phyloP scores from a whole-genome alignment of 2,329 filamentous ascomycete genomes.

The Cercospora zeae-maydis region DNA sequence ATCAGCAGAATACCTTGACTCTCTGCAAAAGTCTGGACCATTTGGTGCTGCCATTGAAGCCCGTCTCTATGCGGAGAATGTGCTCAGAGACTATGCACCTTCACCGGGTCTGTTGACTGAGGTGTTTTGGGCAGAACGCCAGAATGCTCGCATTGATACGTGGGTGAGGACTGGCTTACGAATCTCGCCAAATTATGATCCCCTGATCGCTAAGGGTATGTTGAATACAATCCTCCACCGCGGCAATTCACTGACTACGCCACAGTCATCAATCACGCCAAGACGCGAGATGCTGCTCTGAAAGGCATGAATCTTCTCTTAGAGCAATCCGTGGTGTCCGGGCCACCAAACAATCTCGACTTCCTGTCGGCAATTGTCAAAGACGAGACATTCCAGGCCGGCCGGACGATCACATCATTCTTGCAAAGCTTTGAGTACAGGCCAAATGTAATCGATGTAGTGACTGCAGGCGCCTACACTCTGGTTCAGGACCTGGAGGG shows the following conservation, averaged over 20 bases:
- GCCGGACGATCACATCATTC: constrained; percentile 57
- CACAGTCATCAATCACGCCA: constrained; percentile 52
- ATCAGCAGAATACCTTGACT: constrained; percentile 40
- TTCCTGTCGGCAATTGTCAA: constrained; percentile 53
- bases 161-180: constrained; percentile 59
- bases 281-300: constrained; percentile 43
- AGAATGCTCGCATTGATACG: constrained; percentile 57
- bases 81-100: constrained; percentile 56
- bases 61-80: constrained; percentile 57
- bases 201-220: constrained; percentile 23
- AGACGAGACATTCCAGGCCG: constrained; percentile 45
- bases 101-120: constrained; percentile 57
- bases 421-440: constrained; percentile 50
- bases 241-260: constrained; percentile 45
- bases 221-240: background rate
- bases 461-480: constrained; percentile 56
- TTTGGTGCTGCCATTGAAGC: constrained; percentile 52
- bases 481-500: constrained; percentile 58
- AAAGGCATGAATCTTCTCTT: constrained; percentile 46
- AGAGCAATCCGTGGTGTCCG: constrained; percentile 47
- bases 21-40: constrained; percentile 44
- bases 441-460: constrained; percentile 53
- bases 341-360: constrained; percentile 57
- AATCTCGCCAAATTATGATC: constrained; percentile 57
- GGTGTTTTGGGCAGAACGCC: constrained; percentile 51